These are phyloP conservation scores for Amanita pseudoporphyria DNA, from an alignment of 768 basidiomycete species.

Conservation along the genomic window DNA sequence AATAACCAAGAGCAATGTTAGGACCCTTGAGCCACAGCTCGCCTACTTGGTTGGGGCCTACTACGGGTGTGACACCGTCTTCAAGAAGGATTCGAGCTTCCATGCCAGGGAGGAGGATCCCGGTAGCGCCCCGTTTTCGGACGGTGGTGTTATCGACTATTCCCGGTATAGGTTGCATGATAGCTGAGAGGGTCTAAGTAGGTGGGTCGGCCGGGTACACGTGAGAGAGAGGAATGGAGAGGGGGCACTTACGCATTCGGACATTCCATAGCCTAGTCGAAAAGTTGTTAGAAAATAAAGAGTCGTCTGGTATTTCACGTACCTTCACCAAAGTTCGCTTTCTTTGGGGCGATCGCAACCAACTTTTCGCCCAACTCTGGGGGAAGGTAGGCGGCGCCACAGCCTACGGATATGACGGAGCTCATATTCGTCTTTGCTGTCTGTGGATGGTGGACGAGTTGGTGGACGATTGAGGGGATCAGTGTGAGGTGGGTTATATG, in stretches of 20 bases:
- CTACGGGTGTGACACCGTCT: constrained; percentile 39
- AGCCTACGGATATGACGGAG: constrained; percentile 31
- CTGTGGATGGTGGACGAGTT: constrained; percentile 49
- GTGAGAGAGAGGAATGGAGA: not conserved
- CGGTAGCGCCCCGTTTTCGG: constrained; percentile 33
- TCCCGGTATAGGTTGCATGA: constrained; percentile 35
- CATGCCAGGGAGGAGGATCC: constrained; percentile 54
- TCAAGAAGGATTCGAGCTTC: constrained; percentile 52
- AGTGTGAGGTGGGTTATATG: constrained; percentile 38
- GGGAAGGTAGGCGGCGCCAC: constrained; percentile 65
- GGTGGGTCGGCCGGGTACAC: not conserved
- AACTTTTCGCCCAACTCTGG: constrained; percentile 40
- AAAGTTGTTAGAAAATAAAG: not conserved
- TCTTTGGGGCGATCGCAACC: constrained; percentile 22
- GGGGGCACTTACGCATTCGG: constrained; percentile 42
- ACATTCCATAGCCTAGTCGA: constrained; percentile 62
- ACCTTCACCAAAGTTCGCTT: constrained; percentile 37
- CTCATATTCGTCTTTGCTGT: constrained; percentile 43
- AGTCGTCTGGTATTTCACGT: constrained; percentile 4
- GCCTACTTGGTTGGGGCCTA: constrained; percentile 47
- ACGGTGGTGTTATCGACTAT: constrained; percentile 33
- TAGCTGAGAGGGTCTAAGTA: constrained; percentile 46
- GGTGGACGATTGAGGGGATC: constrained; percentile 58
- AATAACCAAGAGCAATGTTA: constrained; percentile 60
- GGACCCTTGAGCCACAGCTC: constrained; percentile 51